Percentiles rank a stretch among this genome's conserved stretches.
Evolutionary conservation across 345 rosid genomes (phyloP).

Genomic region (Odontarrhena argentea): DNA sequence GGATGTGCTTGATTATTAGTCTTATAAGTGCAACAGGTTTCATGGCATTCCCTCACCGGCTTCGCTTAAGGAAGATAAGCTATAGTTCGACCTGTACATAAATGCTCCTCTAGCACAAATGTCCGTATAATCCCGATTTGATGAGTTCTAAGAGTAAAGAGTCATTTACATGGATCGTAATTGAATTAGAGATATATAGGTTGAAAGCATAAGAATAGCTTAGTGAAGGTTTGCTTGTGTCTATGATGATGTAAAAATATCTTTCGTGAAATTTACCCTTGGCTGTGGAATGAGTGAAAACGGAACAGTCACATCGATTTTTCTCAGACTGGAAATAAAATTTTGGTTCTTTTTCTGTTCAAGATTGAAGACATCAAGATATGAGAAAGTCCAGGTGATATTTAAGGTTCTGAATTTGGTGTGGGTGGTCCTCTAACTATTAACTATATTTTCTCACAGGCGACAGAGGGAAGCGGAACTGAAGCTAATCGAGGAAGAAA

Average conservation of each 20-base stretch:
- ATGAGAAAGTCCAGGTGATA: conserved; percentile 41
- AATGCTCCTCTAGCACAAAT: conserved; percentile 71
- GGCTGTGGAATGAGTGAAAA: conserved; percentile 20
- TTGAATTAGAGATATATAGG: conserved; percentile 79
- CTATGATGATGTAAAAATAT: conserved; percentile 41
- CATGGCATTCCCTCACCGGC: conserved; percentile 79
- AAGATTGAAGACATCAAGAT: conserved; percentile 46
- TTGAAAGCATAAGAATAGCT: conserved; percentile 58
- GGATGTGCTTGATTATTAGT: conserved; percentile 52
- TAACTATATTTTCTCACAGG: conserved; percentile 61
- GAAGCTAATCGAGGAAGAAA: conserved; percentile 91
- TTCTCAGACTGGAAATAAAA: conserved; percentile 24
- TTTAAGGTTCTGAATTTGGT: conserved; percentile 19
- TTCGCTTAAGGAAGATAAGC: conserved; percentile 86
- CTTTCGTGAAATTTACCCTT: conserved; percentile 20
- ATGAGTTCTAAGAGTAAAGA: conserved; percentile 69
- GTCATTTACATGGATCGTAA: conserved; percentile 84
- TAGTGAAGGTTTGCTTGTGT: conserved; percentile 66
- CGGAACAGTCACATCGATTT: not conserved
- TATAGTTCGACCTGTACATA: conserved; percentile 66
- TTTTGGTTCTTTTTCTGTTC: conserved; percentile 35
- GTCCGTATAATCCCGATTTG: conserved; percentile 63
- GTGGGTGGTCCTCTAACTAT: conserved; percentile 38
- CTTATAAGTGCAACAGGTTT: conserved; percentile 66
- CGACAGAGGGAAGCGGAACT: conserved; percentile 86